phyloP scores from a whole-genome alignment of 768 basidiomycete genomes.

The Macrolepiota dolichaula region DNA sequence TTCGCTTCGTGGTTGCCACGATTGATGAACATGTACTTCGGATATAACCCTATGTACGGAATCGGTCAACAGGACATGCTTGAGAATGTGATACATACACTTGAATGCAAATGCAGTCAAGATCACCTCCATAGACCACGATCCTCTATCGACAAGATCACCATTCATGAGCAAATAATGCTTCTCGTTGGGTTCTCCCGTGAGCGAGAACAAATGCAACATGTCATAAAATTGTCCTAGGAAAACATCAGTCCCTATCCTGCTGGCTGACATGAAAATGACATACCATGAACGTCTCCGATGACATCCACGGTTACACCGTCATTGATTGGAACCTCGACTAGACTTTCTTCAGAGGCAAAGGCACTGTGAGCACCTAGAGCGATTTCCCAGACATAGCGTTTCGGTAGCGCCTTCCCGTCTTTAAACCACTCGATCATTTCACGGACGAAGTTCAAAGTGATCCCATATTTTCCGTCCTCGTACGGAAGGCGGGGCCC shows the following conservation, averaged over 20 bases:
- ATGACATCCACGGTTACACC: constrained; percentile 89
- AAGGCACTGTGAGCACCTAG: constrained; percentile 80
- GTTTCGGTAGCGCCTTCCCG: constrained; percentile 86
- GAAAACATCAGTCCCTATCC: constrained; percentile 1
- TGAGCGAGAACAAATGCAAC: constrained; percentile 80
- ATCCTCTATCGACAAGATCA: constrained; percentile 97
- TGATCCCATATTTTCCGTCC: constrained; percentile 71
- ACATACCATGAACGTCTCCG: constrained; percentile 90
- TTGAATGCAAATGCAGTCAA: constrained; percentile 93
- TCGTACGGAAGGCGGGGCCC: constrained; percentile 69
- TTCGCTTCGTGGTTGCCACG: constrained; percentile 96
- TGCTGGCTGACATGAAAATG: neutral
- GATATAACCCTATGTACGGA: constrained; percentile 75
- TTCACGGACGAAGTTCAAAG: constrained; percentile 69
- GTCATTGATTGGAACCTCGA: constrained; percentile 69
- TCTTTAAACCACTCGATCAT: constrained; percentile 95
- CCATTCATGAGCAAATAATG: constrained; percentile 91
- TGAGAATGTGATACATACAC: constrained; percentile 48
- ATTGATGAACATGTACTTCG: constrained; percentile 87
- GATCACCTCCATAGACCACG: constrained; percentile 92
- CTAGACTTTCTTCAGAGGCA: constrained; percentile 75
- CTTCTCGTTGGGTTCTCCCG: constrained; percentile 79
- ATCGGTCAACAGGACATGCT: constrained; percentile 8
- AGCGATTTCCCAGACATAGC: constrained; percentile 95
- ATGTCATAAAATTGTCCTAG: constrained; percentile 95